Evolutionary conservation across 352 stramenopile species (phyloP), one percentile per base, ranked within the genome.

Genomic region (Globisporangium ultimum): DNA sequence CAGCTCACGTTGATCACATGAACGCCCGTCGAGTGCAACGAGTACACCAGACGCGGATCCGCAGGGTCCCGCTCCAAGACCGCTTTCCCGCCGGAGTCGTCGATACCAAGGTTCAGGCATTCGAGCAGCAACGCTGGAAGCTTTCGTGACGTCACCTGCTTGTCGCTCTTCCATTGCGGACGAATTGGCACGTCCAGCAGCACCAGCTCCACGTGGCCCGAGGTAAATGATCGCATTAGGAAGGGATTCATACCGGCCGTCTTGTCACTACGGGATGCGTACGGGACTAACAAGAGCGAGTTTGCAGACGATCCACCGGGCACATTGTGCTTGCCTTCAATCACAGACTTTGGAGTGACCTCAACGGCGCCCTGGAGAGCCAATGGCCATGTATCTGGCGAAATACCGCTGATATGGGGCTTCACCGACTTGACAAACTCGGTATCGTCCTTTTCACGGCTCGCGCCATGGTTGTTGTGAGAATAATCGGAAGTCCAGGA

Each of bases 1-100:
- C 82, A 94, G 58, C 68, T 74, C 46, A 91, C 63, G 56, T 94
- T 90, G 48, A 92, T 67, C 36, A 91, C 77, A 63, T 92, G 80
- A 11, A 91, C 78, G 18, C 84, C 82, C 1, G 84, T 91, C 3
- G 84, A 88, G 62, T 94, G 82, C 42, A 89, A 60, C 50, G 72
- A 88, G 63, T 92, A 92, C 3, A 92, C 65, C 9, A 94, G 61
- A 6, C 77, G 73, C 3, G 80, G 70, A 47, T 91, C 77, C 43
- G 66, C 63, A 14, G 61, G 40, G 50, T 94, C 79, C 0, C 74
- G 63, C 17, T 76, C 70, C 18, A 94, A 59, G 42, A 80, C 68
- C 20, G 74, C 67, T 45, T 79, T 87, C 32, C 82, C 80, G n/a
- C 74, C 80, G 28, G 76, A 87, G 65, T 88, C 80, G 46, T 91